Percentiles rank a stretch among this genome's conserved stretches.
phyloP scores from a whole-genome alignment of 352 stramenopile genomes.

The Phytophthora multivora region DNA sequence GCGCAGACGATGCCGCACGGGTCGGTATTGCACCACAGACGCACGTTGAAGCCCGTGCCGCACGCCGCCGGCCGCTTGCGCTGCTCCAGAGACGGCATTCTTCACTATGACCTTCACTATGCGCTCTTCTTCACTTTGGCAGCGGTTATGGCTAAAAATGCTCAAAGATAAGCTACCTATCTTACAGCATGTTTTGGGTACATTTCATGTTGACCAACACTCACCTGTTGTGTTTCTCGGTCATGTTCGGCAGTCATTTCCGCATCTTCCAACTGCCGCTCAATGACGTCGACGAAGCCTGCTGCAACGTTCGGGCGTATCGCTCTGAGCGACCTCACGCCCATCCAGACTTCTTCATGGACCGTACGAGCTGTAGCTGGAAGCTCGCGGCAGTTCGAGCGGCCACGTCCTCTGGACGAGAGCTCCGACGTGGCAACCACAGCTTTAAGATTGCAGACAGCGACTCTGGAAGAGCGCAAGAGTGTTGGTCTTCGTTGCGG shows the following conservation, averaged over 20 bases:
- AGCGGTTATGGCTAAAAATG: neutral
- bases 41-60: constrained; percentile 82
- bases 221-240: neutral
- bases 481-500: constrained; percentile 67
- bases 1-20: constrained; percentile 92
- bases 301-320: constrained; percentile 64
- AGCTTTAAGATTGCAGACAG: constrained; percentile 37
- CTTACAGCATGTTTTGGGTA: constrained; percentile 2
- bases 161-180: neutral
- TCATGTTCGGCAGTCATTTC: constrained; percentile 13
- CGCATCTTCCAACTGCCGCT: constrained; percentile 10
- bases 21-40: constrained; percentile 92
- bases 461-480: constrained; percentile 40
- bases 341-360: constrained; percentile 53
- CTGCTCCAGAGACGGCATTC: constrained; percentile 47
- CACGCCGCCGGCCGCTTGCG: constrained; percentile 55
- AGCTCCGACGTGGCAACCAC: constrained; percentile 16
- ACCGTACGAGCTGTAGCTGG: constrained; percentile 64
- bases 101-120: constrained; percentile 12
- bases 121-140: constrained; percentile 5
- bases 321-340: constrained; percentile 61
- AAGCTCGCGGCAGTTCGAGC: constrained; percentile 52
- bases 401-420: constrained; percentile 11
- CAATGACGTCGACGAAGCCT: constrained; percentile 29
- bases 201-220: constrained; percentile 16